phyloP scores from a whole-genome alignment of 2,329 filamentous ascomycete genomes.

The Aspergillus pseudoterreus region DNA sequence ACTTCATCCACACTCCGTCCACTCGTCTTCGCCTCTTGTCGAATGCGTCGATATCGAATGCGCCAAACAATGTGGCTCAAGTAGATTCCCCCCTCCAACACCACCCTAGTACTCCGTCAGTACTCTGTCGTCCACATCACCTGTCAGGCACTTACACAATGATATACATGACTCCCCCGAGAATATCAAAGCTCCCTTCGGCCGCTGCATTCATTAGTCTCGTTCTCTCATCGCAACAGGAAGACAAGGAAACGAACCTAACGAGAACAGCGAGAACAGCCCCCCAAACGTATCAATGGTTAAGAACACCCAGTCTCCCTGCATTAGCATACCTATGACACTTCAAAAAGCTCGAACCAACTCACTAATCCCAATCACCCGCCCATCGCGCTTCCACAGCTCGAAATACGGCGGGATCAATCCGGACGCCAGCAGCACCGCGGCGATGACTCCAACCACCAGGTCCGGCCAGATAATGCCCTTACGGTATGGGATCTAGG shows the following conservation, averaged over 20 bases:
- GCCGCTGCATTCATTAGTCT: slow-evolving; percentile 42
- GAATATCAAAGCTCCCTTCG: slow-evolving; percentile 58
- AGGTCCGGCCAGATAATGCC: slow-evolving; percentile 54
- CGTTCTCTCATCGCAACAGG: background rate
- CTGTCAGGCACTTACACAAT: slow-evolving; percentile 47
- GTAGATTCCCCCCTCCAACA: slow-evolving; percentile 60
- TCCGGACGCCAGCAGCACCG: slow-evolving; percentile 54
- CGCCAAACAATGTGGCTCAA: slow-evolving; percentile 58
- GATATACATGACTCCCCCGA: slow-evolving; percentile 60
- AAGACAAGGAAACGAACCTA: slow-evolving; percentile 42
- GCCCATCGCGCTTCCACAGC: slow-evolving; percentile 58
- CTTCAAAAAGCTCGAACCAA: slow-evolving; percentile 9
- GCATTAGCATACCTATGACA: background rate
- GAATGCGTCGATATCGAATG: slow-evolving; percentile 51
- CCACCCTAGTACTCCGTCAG: slow-evolving; percentile 37
- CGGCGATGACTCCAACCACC: slow-evolving; percentile 56
- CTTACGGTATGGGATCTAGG: slow-evolving; percentile 51
- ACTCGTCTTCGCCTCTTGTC: slow-evolving; percentile 49
- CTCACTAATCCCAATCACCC: slow-evolving; percentile 59
- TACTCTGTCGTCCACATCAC: background rate
- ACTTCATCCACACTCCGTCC: slow-evolving; percentile 57
- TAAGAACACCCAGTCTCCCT: slow-evolving; percentile 53
- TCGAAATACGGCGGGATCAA: slow-evolving; percentile 61
- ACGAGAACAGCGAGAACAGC: slow-evolving; percentile 61
- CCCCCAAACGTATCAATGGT: slow-evolving; percentile 59